These are phyloP conservation scores for Hypholoma fasciculare DNA, from an alignment of 768 basidiomycete genomes.

Conservation along the genomic window DNA sequence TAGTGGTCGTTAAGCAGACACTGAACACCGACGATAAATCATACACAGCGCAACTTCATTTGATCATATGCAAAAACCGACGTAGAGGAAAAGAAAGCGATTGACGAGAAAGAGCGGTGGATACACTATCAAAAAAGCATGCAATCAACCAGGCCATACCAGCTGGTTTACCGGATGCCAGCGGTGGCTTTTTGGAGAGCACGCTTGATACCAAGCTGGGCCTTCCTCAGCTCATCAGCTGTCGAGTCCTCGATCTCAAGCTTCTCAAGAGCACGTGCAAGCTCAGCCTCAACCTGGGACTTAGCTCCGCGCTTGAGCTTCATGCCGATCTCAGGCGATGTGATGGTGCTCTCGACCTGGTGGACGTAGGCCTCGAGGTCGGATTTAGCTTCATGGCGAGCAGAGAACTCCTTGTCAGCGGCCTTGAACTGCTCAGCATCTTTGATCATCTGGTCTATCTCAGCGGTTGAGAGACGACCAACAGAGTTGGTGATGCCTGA, in stretches of 20 bases:
- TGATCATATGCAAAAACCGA: conserved; percentile 25
- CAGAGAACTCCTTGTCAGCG: conserved; percentile 97
- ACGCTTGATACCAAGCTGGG: conserved; percentile 93
- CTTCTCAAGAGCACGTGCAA: conserved; percentile 97
- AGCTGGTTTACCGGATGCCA: conserved; percentile 67
- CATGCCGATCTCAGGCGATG: conserved; percentile 94
- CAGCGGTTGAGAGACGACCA: conserved; percentile 93
- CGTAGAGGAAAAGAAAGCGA: conserved; percentile 19
- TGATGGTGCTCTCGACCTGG: conserved; percentile 95
- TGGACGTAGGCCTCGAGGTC: conserved; percentile 98
- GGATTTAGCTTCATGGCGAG: conserved; percentile 96
- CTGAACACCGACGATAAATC: conserved; percentile 23
- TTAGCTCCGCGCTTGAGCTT: conserved; percentile 99
- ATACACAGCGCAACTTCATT: conserved; percentile 24
- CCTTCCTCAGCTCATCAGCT: conserved; percentile 94
- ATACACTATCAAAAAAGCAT: conserved; percentile 22
- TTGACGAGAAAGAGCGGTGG: conserved; percentile 15
- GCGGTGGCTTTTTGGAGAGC: conserved; percentile 97
- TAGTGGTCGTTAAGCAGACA: conserved; percentile 12
- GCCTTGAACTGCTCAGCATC: conserved; percentile 97
- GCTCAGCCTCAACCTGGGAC: conserved; percentile 93
- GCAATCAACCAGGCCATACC: conserved; percentile 15
- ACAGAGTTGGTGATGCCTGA: conserved; percentile 97
- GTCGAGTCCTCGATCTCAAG: conserved; percentile 96
- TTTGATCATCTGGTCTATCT: conserved; percentile 99